A percentile compares a stretch with the other conserved stretches of the same genome.
Conservation (phyloP, 306 rosid genomes). For the Malus asiatica region DNA sequence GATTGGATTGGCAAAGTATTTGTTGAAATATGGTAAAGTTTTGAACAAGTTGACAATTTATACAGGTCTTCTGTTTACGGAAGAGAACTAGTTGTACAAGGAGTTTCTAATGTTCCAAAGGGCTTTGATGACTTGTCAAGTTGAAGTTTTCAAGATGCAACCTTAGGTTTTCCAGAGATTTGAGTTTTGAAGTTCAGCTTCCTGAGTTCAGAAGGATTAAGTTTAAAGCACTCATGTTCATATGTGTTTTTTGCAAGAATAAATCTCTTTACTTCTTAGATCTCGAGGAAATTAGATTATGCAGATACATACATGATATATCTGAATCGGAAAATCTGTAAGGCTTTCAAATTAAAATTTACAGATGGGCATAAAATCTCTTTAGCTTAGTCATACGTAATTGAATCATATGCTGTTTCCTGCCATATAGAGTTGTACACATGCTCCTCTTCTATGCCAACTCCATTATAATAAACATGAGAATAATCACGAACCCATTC, state of each 20-base stretch:
- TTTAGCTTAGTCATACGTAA: conserved; percentile 5
- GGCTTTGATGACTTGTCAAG: neutral
- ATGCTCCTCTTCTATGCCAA: conserved; percentile 13
- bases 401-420: conserved; percentile 14
- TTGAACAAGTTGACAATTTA: neutral
- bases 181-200: neutral
- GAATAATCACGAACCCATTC: conserved; percentile 12
- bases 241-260: neutral
- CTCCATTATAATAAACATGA: conserved; percentile 12
- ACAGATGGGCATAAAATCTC: neutral
- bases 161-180: neutral
- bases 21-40: neutral
- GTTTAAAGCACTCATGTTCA: neutral
- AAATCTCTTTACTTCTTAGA: neutral
- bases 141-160: neutral
- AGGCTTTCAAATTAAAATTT: neutral
- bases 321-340: neutral
- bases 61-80: neutral
- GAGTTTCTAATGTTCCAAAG: neutral
- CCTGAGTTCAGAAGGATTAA: neutral
- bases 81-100: neutral
- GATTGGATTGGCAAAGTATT: neutral
- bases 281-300: neutral
- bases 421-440: conserved; percentile 9
- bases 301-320: neutral